Conservation (phyloP, 345 rosid genomes). For the Citrus cavaleriei region DNA sequence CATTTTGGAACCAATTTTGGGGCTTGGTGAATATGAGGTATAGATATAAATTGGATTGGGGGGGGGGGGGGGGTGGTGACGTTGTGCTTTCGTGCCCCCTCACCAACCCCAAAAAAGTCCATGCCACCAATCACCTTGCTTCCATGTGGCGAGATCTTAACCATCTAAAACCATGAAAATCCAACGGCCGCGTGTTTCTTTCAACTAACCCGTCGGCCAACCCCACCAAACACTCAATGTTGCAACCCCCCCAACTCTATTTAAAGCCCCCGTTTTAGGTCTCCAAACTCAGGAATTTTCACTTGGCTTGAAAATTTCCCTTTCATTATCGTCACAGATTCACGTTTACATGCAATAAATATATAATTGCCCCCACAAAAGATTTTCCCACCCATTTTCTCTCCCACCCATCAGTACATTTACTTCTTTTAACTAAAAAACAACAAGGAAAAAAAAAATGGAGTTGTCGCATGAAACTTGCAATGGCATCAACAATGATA, state of each 20-base stretch:
- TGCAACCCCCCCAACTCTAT: conserved; percentile 8
- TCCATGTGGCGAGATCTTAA: conserved; percentile 18
- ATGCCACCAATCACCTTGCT: not conserved
- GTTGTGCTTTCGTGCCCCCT: conserved; percentile 7
- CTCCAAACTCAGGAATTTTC: conserved; percentile 29
- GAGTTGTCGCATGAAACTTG: conserved; percentile 10
- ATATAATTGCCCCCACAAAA: too few relatives aligned
- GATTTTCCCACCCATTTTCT: not conserved
- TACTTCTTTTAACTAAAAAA: too few relatives aligned
- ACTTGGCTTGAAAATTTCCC: conserved; percentile 22
- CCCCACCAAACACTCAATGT: conserved; percentile 26
- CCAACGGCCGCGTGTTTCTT: conserved; percentile 26
- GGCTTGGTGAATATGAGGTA: not conserved
- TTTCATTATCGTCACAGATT: not conserved
- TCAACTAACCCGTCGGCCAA: conserved; percentile 46
- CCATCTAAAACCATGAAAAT: conserved; percentile 15
- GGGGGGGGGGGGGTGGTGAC: not conserved
- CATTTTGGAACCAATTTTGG: not conserved
- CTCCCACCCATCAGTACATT: not conserved
- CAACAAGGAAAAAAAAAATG: not conserved
- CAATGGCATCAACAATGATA: not conserved
- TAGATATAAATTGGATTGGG: too few relatives aligned
- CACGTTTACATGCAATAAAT: too few relatives aligned
- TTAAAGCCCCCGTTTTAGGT: conserved; percentile 17
- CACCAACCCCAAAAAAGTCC: conserved; percentile 9